Evolutionary conservation across 345 rosid genomes (phyloP).

Genomic region (Hevea brasiliensis): DNA sequence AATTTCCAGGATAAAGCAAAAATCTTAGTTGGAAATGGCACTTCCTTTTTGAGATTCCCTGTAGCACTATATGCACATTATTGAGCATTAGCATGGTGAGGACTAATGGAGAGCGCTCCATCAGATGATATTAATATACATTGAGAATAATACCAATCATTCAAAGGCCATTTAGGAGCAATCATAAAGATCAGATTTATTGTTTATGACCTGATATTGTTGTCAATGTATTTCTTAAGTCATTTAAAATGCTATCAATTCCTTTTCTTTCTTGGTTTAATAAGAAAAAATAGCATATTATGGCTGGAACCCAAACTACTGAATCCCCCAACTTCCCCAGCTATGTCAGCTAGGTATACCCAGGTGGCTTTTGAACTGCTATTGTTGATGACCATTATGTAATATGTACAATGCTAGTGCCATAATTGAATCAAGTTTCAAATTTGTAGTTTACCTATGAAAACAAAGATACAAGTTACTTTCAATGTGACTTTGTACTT

Average conservation of each 20-base stretch:
- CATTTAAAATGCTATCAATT: too few species aligned
- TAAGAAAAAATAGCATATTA: too few species aligned
- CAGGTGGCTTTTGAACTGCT: too few species aligned
- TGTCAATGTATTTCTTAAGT: too few species aligned
- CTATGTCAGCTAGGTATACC: too few species aligned
- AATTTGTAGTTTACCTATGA: background rate
- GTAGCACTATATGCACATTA: conserved; percentile 24
- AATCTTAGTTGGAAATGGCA: conserved; percentile 9
- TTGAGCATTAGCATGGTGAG: background rate
- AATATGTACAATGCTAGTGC: background rate
- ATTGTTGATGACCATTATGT: background rate
- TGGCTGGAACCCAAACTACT: too few species aligned
- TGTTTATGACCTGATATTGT: background rate
- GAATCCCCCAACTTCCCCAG: too few species aligned
- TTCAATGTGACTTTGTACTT: too few species aligned
- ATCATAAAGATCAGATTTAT: background rate
- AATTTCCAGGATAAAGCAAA: background rate
- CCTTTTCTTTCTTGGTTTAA: background rate
- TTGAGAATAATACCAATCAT: background rate
- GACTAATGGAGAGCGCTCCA: background rate
- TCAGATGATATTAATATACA: background rate
- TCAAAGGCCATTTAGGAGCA: background rate
- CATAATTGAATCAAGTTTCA: background rate
- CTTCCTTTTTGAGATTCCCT: conserved; percentile 29
- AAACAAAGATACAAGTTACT: too few species aligned